Evolutionary conservation across 352 stramenopile genomes (phyloP), one percentile per base, ranked within the genome.

Genomic region (Phytophthora aleatoria): DNA sequence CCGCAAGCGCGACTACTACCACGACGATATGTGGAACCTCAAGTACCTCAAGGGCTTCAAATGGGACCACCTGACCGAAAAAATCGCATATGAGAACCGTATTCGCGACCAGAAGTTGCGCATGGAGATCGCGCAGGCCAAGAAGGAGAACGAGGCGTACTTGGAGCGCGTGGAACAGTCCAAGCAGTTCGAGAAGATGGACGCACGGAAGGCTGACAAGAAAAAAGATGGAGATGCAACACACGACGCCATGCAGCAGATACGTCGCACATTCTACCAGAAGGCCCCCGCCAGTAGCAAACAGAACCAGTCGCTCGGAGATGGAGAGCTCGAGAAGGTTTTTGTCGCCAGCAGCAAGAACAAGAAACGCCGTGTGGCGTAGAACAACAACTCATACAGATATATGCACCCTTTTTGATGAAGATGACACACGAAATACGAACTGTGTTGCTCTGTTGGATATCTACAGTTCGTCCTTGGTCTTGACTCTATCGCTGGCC

Each of bases 41-140:
- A 99, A 99, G 80, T 99, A 99, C 83, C 81, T 99, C 63, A 92
- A 91, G 39, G 95, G 96, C 20, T 99, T 99, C 76, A 98, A 99
- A 76, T 99, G 98, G 98, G 86, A 94, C 41, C 95, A 99, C 67
- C 76, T 99, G 36, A 99, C 97, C 3, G 97, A 99, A 77, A 99
- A 99, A 75, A 95, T 99, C 61, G 96, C 85, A 5, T 95, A 95
- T 60, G 89, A 96, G 61, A 91, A 95, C 53, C 85, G 87, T 31
- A 90, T 96, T 28, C 87, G 89, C 20, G 83, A 91, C 50, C 85
- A 95, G 70, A 94, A 92, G 60, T 64, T 96, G 62, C 86, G 86
- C 45, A 85, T 94, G 61, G 84, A 95, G 67, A 94, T 96, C 50
- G 80, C 89, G 26, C 86, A 96, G 69, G 79, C 57, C 52, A 92